Conservation (phyloP, 257 asterid genomes). For the Rubia yunnanensis region DNA sequence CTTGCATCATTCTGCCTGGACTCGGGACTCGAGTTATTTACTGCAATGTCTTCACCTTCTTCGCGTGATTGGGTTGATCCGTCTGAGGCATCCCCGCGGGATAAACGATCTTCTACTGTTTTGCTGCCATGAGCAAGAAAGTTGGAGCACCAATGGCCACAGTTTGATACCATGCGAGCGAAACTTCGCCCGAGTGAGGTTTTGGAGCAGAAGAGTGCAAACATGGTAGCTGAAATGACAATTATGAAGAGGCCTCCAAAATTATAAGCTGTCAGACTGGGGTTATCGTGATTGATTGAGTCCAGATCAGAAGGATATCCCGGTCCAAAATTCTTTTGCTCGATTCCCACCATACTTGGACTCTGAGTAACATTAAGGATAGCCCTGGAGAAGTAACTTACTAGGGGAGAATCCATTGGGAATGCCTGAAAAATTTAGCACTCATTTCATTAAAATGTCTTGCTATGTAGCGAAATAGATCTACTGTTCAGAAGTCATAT, state of each 20-base stretch:
- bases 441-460: background rate
- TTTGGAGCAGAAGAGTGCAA: slow-evolving; percentile 34
- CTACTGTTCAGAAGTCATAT: too few relatives aligned
- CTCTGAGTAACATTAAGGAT: slow-evolving; percentile 40
- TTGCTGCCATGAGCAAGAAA: background rate
- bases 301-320: slow-evolving; percentile 28
- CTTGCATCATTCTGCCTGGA: background rate
- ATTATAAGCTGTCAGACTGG: slow-evolving; percentile 32
- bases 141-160: too few relatives aligned
- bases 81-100: background rate
- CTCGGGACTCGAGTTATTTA: background rate
- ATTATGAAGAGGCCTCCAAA: slow-evolving; percentile 49
- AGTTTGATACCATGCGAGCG: background rate
- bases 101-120: background rate
- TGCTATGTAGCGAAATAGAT: background rate
- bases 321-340: slow-evolving; percentile 33
- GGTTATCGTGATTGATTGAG: slow-evolving; percentile 32
- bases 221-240: slow-evolving; percentile 28
- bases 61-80: background rate
- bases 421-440: slow-evolving; percentile 28
- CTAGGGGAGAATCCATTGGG: slow-evolving; percentile 25
- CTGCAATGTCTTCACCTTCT: background rate
- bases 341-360: slow-evolving; percentile 19
- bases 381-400: slow-evolving; percentile 35
- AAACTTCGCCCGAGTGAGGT: slow-evolving; percentile 20